Evolutionary conservation across 2,329 filamentous ascomycete genomes (phyloP), one percentile per base, ranked within the genome.

Genomic region (Coniochaeta prunicola): DNA sequence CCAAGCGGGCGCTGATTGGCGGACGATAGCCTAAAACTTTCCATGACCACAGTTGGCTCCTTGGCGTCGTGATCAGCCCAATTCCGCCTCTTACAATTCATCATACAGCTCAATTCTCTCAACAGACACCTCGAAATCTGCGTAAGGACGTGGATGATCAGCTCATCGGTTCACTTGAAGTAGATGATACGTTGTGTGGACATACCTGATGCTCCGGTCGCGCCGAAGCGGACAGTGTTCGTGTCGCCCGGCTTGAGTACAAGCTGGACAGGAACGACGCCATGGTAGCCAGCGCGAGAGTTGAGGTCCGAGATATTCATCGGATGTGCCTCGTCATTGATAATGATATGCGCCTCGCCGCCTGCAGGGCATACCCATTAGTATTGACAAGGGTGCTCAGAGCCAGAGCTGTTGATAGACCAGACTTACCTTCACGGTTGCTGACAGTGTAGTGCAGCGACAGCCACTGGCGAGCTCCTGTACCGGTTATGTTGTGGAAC

Each of bases 261-360:
- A 26, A 75, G 60, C 57, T 71, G 67, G 13, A 75, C 63, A 1
- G 73, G 72, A 7, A 73, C 67, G 8, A 67, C 65, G 34, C 69
- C 62, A 36, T 73, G 70, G 56, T 68, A 71, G 17, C 73, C 73
- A 17, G 72, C 73, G 15, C 71, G 67, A 7, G 67, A 70, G 62
- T 75, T 75, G 31, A 74, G 60, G 38, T 64, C 63, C 13, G 72
- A 73, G 53, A 75, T 66, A 60, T 74, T 74, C 24, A 70, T 66
- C 5, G 70, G 62, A 4, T 64, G 62, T 5, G 36, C 30, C 48
- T 69, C 64, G 19, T 71, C 67, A 45, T 75, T 75, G 48, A 74
- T 66, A 15, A 62, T 63, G 21, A 75, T 66, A 53, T 72, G 67
- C 3, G 70, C 71, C 57, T 73, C 68, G 24, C 70, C 70, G 45